Evolutionary conservation across 208 protist species (phyloP).

Genomic region (Acanthamoeba culbertsoni): DNA sequence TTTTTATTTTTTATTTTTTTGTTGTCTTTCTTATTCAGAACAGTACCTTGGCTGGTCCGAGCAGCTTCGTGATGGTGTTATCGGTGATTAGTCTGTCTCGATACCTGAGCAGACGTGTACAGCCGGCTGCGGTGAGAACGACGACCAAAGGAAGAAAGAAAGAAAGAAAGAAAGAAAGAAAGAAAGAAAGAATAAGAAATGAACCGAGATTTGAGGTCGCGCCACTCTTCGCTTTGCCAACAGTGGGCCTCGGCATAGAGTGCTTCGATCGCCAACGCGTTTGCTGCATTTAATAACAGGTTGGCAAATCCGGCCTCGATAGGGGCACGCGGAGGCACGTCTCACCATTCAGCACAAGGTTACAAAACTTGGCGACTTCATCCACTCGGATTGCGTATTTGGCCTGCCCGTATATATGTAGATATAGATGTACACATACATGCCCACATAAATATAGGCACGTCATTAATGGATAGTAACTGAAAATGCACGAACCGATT

Average conservation of each 20-base stretch:
- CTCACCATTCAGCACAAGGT: neutral
- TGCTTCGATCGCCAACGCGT: neutral
- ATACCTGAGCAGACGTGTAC: neutral
- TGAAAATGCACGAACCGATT: neutral
- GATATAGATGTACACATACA: neutral
- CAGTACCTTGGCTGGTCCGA: neutral
- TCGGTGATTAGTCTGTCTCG: constrained; percentile 17
- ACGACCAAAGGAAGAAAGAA: neutral
- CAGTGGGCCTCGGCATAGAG: neutral
- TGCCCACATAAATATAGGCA: neutral
- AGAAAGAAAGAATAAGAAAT: neutral
- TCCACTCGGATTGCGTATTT: neutral
- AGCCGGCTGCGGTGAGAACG: neutral
- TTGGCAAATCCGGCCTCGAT: neutral
- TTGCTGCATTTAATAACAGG: neutral
- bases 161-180: neutral
- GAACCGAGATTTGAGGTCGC: neutral
- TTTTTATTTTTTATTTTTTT: neutral
- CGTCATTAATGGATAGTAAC: neutral
- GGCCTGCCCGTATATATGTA: neutral
- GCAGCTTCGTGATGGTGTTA: constrained; percentile 36
- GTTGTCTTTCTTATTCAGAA: neutral
- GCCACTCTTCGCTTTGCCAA: constrained; percentile 14
- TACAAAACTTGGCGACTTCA: constrained; percentile 14
- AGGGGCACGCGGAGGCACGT: neutral